Conservation (phyloP, 2,329 filamentous ascomycete genomes). For the Cladophialophora yegresii region DNA sequence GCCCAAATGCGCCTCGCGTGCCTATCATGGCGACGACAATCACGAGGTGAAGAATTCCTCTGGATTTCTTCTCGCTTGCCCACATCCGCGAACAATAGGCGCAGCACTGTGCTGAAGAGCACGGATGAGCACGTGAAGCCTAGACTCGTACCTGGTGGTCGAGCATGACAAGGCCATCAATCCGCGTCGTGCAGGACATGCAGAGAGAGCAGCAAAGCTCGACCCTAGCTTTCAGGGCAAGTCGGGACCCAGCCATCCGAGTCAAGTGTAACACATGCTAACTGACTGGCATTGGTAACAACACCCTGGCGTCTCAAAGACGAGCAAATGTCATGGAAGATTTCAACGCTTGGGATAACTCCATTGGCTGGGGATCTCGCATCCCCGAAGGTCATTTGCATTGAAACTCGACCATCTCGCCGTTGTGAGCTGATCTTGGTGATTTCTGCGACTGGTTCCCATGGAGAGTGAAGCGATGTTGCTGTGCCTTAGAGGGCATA, state of each 20-base stretch:
- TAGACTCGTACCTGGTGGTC: neutral
- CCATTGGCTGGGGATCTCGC: neutral
- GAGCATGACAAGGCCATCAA: neutral
- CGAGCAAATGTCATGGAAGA: neutral
- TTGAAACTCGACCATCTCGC: neutral
- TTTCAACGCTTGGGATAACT: neutral
- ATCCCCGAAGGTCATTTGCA: neutral
- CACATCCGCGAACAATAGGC: too few species aligned
- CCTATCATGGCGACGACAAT: too few species aligned
- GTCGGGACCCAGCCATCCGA: neutral
- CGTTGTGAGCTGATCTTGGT: neutral
- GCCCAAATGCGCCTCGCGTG: too few species aligned
- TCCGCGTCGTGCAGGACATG: neutral
- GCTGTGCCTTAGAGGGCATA: neutral
- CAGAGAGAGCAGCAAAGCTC: neutral
- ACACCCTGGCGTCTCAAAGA: neutral
- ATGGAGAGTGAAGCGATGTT: neutral
- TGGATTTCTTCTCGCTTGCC: too few species aligned
- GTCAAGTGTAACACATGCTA: neutral
- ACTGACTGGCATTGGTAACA: neutral
- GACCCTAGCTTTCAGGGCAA: neutral
- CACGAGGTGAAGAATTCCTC: too few species aligned
- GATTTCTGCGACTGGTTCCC: neutral
- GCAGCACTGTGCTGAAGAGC: neutral
- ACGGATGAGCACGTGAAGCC: neutral